Percentiles rank a stretch among this genome's conserved stretches.
phyloP scores from a whole-genome alignment of 805 yeast genomes.

The Starmera amethionina region DNA sequence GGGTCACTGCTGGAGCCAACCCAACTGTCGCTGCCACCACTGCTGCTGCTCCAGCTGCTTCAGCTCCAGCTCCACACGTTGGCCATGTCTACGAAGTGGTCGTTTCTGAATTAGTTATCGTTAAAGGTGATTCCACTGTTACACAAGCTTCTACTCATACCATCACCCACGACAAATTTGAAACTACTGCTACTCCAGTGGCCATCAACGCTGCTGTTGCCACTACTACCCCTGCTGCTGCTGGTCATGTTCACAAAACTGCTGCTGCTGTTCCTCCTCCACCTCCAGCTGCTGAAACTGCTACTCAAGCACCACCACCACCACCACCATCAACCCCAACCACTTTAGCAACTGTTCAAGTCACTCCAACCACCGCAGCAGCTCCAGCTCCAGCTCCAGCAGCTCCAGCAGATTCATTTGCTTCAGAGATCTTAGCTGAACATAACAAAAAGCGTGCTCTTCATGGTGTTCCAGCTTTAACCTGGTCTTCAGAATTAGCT shows the following conservation, averaged over 20 bases:
- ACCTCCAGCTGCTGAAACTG: slow-evolving; percentile 3
- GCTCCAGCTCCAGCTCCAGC: slow-evolving; percentile 11
- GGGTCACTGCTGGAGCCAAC: slow-evolving; percentile 14
- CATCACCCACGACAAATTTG: background rate
- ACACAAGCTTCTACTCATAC: slow-evolving; percentile 16
- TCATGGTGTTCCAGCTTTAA: slow-evolving; percentile 37
- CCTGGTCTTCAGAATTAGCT: slow-evolving; percentile 49
- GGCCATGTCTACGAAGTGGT: slow-evolving; percentile 15
- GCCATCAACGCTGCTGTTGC: slow-evolving; percentile 16
- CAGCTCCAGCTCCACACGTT: slow-evolving; percentile 14
- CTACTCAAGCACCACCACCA: slow-evolving; percentile 11
- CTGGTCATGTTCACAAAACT: slow-evolving; percentile 1
- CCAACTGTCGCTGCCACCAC: slow-evolving; percentile 8
- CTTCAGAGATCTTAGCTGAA: slow-evolving; percentile 36
- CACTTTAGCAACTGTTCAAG: slow-evolving; percentile 13
- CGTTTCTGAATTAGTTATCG: slow-evolving; percentile 15
- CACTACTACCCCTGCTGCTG: slow-evolving; percentile 6
- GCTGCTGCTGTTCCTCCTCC: slow-evolving; percentile 7
- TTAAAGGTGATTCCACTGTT: slow-evolving; percentile 12
- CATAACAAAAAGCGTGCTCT: slow-evolving; percentile 55
- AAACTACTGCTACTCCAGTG: slow-evolving; percentile 10
- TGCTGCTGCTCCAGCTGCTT: slow-evolving; percentile 6
- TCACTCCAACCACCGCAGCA: slow-evolving; percentile 7
- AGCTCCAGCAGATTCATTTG: slow-evolving; percentile 16
- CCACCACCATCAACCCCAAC: slow-evolving; percentile 10